Percentiles rank a stretch among this genome's conserved stretches.
Conservation (phyloP, 441 rosid genomes). For the Gossypium lobatum region DNA sequence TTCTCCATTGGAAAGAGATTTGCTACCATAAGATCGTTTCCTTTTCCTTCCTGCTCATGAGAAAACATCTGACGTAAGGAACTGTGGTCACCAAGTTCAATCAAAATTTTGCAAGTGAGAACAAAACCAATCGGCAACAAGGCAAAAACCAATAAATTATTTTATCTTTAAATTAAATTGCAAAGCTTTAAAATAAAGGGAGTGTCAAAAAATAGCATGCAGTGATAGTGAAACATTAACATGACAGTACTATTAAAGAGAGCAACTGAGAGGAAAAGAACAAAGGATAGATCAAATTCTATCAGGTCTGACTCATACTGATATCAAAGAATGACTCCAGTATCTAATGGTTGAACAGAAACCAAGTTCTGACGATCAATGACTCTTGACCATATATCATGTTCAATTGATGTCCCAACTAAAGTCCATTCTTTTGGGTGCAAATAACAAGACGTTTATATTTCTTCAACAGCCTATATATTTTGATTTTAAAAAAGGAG, state of each 20-base stretch:
- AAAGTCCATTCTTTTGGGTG: background rate
- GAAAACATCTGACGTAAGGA: background rate
- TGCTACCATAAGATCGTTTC: conserved; percentile 22
- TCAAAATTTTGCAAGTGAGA: background rate
- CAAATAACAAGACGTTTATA: background rate
- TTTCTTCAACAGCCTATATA: background rate
- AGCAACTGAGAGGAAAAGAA: background rate
- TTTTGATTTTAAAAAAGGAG: background rate
- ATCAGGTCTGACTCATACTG: background rate
- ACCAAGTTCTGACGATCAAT: background rate
- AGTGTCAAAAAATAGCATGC: background rate
- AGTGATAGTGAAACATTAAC: background rate
- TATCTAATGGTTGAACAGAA: conserved; percentile 2
- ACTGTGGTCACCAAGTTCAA: background rate
- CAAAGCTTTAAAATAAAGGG: background rate
- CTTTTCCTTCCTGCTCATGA: conserved; percentile 35
- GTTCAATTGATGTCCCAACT: background rate
- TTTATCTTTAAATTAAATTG: background rate
- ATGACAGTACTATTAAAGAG: background rate
- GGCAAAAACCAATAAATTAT: background rate
- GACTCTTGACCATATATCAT: background rate
- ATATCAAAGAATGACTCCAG: conserved; percentile 2
- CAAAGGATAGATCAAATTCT: background rate
- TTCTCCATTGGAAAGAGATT: conserved; percentile 15
- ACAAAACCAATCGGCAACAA: background rate